Evolutionary conservation across 2,329 filamentous ascomycete genomes (phyloP), one percentile per base, ranked within the genome.

Genomic region (Colletotrichum orbiculare): DNA sequence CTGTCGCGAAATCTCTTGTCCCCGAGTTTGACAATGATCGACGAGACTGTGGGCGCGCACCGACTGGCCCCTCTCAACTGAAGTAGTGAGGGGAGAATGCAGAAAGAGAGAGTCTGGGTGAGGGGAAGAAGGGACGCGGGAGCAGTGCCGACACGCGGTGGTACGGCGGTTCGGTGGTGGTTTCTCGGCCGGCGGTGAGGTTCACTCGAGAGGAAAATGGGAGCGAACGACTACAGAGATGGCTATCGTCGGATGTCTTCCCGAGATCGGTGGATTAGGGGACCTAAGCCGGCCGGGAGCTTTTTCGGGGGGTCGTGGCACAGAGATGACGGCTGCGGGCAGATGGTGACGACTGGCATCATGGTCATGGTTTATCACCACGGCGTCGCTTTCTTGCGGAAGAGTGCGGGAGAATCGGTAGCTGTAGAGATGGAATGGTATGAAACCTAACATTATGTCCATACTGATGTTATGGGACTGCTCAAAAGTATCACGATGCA

Each of bases 191-290:
- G 59, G 25, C 42, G 53, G 47, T 61, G 41, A 54, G 17, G 39
- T 54, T 37, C 25, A 25, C 25, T 54, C 57, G 43, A 49, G 33
- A 33, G 33, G 42, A 46, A 52, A 47, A 43, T 33, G 34, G 37
- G 57, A 48, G 56, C 15, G 11, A 11, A 17, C 9, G 62, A 46
- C 17, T 13, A n/a, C 43, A 56, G 62, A 52, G 53, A 62, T 66
- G 63, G 63, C 52, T 66, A 66, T 63, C 63, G 53, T 66, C 63
- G 63, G 63, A 46, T 63, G 63, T 49, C 52, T 47, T 53, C 37
- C 63, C 63, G 63, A 57, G 39, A 49, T 66, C 63, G 63, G 63
- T 63, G 42, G 58, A 34, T 12, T 7, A 15, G 10, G 17, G 8
- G 10, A 11, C 25, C 46, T 35, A 7, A 8, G 17, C 10, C 46